Conservation (phyloP, 2,329 filamentous ascomycete genomes). For the Aspergillus versicolor region DNA sequence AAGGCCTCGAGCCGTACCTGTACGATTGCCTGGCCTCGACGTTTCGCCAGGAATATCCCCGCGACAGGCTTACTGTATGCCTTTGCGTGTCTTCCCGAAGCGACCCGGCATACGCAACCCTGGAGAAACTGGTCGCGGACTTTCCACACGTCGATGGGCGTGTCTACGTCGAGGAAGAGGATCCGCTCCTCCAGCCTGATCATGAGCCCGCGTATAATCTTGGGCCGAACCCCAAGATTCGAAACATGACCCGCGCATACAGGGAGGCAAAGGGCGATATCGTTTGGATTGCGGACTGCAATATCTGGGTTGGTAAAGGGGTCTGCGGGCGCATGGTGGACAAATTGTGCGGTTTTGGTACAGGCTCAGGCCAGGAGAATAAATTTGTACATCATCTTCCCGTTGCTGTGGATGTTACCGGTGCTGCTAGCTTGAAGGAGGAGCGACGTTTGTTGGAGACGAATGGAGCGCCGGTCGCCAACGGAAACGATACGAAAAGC, state of each 20-base stretch:
- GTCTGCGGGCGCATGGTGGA: slow-evolving; percentile 88
- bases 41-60: slow-evolving; percentile 79
- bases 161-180: slow-evolving; percentile 78
- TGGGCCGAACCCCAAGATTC: slow-evolving; percentile 96
- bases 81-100: slow-evolving; percentile 74
- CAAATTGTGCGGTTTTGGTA: slow-evolving; percentile 68
- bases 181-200: slow-evolving; percentile 63
- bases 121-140: slow-evolving; percentile 70
- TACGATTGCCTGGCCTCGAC: slow-evolving; percentile 90
- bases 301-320: slow-evolving; percentile 82
- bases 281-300: slow-evolving; percentile 94
- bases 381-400: slow-evolving; percentile 97
- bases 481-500: slow-evolving; percentile 12
- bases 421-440: slow-evolving; percentile 23
- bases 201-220: slow-evolving; percentile 57
- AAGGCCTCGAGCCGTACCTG: slow-evolving; percentile 83
- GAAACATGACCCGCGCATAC: slow-evolving; percentile 93
- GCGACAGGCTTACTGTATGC: slow-evolving; percentile 71
- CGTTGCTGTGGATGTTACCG: slow-evolving; percentile 72
- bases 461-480: neutral
- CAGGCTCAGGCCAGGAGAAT: slow-evolving; percentile 52
- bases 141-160: slow-evolving; percentile 70
- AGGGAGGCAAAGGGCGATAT: slow-evolving; percentile 83
- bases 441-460: slow-evolving; percentile 23
- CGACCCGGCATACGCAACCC: slow-evolving; percentile 75